Evolutionary conservation across 305 asterid species (phyloP).

Genomic region (Fraxinus angustifolia): DNA sequence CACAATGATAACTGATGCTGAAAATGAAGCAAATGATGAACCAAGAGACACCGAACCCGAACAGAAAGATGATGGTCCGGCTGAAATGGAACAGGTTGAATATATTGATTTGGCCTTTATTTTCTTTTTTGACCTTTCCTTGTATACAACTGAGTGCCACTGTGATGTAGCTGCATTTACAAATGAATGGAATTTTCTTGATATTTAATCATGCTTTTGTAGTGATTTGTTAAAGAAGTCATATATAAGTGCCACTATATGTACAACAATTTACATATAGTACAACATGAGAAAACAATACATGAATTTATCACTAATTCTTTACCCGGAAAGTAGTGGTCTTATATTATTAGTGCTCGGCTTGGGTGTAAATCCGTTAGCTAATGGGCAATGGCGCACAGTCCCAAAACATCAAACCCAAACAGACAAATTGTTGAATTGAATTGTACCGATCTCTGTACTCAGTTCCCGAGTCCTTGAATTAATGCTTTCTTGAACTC

Average conservation of each 20-base stretch:
- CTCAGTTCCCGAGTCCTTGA: neutral
- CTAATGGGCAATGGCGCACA: neutral
- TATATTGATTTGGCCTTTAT: neutral
- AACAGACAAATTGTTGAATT: neutral
- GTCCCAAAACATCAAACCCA: neutral
- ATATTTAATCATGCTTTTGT: neutral
- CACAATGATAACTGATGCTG: constrained; percentile 52
- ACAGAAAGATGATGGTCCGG: constrained; percentile 54
- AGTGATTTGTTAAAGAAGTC: constrained; percentile 1
- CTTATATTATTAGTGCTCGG: neutral
- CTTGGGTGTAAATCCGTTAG: neutral
- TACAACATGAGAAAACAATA: neutral
- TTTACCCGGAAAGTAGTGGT: neutral
- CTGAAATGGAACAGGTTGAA: constrained; percentile 84
- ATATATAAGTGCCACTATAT: neutral
- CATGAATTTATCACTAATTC: neutral
- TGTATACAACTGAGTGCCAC: neutral
- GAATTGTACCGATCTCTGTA: neutral
- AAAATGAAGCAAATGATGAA: constrained; percentile 41
- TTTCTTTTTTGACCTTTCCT: neutral
- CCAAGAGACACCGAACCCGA: constrained; percentile 47
- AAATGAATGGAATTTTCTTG: constrained; percentile 1
- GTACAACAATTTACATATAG: neutral
- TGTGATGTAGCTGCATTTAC: constrained; percentile 12
- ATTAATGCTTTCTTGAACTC: neutral